Conservation (phyloP, 345 rosid genomes). For the Eucalyptus marginata region DNA sequence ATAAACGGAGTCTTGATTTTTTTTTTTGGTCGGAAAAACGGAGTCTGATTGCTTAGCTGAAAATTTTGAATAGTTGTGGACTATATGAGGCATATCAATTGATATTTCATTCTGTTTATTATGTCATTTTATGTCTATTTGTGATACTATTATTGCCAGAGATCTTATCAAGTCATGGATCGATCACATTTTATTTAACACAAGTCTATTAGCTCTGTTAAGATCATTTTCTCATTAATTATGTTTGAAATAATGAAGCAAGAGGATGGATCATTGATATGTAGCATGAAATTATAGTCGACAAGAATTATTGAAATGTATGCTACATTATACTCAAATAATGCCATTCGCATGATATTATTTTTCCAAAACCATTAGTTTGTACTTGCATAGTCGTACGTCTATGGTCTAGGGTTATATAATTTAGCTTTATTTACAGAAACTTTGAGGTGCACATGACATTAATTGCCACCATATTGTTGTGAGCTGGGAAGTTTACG, state of each 20-base stretch:
- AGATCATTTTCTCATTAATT: not conserved
- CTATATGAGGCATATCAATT: not conserved
- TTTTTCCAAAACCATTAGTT: not conserved
- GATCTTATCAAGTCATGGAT: not conserved
- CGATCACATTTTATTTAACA: not conserved
- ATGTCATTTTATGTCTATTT: not conserved
- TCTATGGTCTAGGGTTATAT: not conserved
- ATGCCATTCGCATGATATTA: not conserved
- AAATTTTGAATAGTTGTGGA: not conserved
- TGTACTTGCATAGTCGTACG: not conserved
- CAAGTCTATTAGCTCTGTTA: not conserved
- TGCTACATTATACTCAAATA: not conserved
- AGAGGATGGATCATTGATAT: not conserved
- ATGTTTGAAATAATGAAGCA: not conserved
- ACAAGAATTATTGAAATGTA: not conserved
- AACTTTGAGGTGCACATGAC: not conserved
- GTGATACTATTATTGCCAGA: not conserved
- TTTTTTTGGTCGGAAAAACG: too few relatives aligned
- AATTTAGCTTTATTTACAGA: not conserved
- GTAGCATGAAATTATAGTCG: not conserved
- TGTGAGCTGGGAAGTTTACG: not conserved
- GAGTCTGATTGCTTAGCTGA: not conserved
- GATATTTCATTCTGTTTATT: not conserved
- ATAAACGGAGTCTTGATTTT: fast-evolving
- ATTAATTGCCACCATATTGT: not conserved